phyloP scores from a whole-genome alignment of 192 early-diverging fungal species.

The Coemansia erecta region DNA sequence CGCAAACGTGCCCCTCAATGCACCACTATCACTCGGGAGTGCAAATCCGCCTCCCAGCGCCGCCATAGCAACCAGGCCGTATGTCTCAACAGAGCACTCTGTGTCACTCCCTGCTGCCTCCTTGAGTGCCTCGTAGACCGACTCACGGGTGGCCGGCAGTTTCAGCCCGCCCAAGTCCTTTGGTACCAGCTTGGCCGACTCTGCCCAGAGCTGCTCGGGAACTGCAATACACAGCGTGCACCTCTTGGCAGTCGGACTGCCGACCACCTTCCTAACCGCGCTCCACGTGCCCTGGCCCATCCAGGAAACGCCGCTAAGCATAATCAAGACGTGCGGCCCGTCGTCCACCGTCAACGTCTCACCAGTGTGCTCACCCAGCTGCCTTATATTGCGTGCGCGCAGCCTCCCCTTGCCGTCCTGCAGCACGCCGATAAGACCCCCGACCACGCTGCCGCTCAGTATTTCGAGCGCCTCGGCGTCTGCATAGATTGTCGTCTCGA shows the following conservation, averaged over 20 bases:
- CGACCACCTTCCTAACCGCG: slow-evolving; percentile 11
- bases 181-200: slow-evolving; percentile 19
- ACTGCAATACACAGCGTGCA: slow-evolving; percentile 40
- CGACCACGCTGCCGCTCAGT: slow-evolving; percentile 17
- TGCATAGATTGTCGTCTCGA: slow-evolving; percentile 45
- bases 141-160: slow-evolving; percentile 10
- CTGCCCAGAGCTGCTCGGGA: slow-evolving; percentile 29
- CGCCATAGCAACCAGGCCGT: slow-evolving; percentile 7
- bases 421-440: slow-evolving; percentile 28
- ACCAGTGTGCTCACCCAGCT: slow-evolving; percentile 4
- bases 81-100: neutral
- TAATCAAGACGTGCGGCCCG: slow-evolving; percentile 27
- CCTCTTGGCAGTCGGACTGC: neutral
- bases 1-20: slow-evolving; percentile 1
- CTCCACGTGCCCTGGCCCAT: slow-evolving; percentile 17
- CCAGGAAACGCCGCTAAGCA: slow-evolving; percentile 37
- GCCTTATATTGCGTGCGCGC: slow-evolving; percentile 24
- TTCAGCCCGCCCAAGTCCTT: neutral
- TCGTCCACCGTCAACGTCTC: slow-evolving; percentile 19
- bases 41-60: slow-evolving; percentile 19
- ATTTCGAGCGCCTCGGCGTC: slow-evolving; percentile 28
- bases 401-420: neutral
- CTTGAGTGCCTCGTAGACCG: slow-evolving; percentile 8
- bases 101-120: neutral
- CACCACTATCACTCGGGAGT: slow-evolving; percentile 8